Percentiles rank a stretch among this genome's conserved stretches.
Evolutionary conservation across 2,329 filamentous ascomycete species (phyloP).

Genomic region (Tolypocladium ophioglossoides): DNA sequence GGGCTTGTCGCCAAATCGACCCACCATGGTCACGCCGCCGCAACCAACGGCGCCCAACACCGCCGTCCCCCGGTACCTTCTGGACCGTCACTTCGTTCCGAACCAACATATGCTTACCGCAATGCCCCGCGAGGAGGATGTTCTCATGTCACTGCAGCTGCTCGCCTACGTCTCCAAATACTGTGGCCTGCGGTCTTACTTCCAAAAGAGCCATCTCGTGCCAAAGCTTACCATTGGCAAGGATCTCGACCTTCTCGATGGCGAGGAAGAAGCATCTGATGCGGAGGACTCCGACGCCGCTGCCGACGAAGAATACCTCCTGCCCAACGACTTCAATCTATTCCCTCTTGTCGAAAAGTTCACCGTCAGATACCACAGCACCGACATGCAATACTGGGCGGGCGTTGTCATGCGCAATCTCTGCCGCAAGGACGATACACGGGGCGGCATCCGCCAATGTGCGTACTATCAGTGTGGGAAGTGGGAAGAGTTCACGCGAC

Average conservation of each 20-base stretch:
- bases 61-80: constrained; percentile 67
- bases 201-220: constrained; percentile 89
- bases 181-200: constrained; percentile 90
- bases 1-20: constrained; percentile 63
- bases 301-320: constrained; percentile 75
- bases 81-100: constrained; percentile 61
- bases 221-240: constrained; percentile 83
- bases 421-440: constrained; percentile 92
- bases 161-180: constrained; percentile 98
- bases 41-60: constrained; percentile 63
- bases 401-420: constrained; percentile 98
- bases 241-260: constrained; percentile 72
- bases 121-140: constrained; percentile 95
- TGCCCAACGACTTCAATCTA: constrained; percentile 94
- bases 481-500: constrained; percentile 93
- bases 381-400: constrained; percentile 99
- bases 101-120: constrained; percentile 70
- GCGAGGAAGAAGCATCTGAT: constrained; percentile 41
- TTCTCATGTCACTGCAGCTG: constrained; percentile 93
- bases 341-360: constrained; percentile 98
- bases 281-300: constrained; percentile 43
- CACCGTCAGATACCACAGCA: constrained; percentile 86
- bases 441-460: constrained; percentile 91
- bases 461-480: constrained; percentile 97
- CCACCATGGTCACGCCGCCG: constrained; percentile 58